phyloP scores from a whole-genome alignment of 768 basidiomycete species.

The Tulasnella sp. region DNA sequence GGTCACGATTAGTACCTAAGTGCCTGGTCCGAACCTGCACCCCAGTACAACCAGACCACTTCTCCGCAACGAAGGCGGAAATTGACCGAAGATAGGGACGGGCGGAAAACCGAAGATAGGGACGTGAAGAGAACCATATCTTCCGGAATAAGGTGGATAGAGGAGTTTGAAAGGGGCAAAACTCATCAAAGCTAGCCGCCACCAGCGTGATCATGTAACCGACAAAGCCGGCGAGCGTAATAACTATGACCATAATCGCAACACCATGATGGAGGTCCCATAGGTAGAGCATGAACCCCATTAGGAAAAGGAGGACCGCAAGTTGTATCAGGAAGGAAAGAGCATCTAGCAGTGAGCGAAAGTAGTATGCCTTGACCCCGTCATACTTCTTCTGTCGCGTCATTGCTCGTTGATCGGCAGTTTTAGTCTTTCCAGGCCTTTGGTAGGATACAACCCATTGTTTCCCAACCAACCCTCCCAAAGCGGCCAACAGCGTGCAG shows the following conservation, averaged over 20 bases:
- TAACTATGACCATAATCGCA: background rate
- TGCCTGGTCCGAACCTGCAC: too few species aligned
- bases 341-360: background rate
- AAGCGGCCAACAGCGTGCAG: conserved; percentile 5
- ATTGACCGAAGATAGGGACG: too few species aligned
- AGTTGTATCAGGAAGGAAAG: background rate
- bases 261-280: background rate
- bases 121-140: too few species aligned
- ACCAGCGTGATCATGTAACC: background rate
- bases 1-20: too few species aligned
- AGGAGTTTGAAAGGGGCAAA: conserved; percentile 10
- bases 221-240: background rate
- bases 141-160: too few species aligned
- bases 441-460: conserved; percentile 2
- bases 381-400: conserved; percentile 1
- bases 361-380: conserved; percentile 1
- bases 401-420: background rate
- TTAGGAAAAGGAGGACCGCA: conserved; percentile 1
- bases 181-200: background rate
- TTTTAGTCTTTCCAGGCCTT: background rate
- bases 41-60: too few species aligned
- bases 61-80: too few species aligned
- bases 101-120: too few species aligned
- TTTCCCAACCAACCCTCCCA: conserved; percentile 2
- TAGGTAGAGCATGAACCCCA: conserved; percentile 8